These are phyloP conservation scores for Nothophaeocryptopus gaeumannii DNA, from an alignment of 2,329 filamentous ascomycete genomes.

Conservation along the genomic window DNA sequence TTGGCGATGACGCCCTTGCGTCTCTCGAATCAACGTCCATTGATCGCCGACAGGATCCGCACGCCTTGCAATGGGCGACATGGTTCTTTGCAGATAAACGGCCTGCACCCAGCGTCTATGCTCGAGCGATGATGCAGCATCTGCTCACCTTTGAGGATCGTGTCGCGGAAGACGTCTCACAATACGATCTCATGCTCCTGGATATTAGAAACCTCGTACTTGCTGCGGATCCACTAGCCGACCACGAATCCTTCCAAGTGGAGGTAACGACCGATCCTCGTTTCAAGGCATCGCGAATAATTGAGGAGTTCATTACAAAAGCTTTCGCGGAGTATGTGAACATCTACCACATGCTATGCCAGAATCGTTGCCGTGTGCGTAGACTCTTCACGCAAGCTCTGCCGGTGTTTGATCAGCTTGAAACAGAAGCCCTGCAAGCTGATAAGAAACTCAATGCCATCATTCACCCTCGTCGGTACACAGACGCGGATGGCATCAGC, in stretches of 20 bases:
- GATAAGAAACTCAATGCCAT: constrained; percentile 18
- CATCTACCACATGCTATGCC: constrained; percentile 76
- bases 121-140: constrained; percentile 58
- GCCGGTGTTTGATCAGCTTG: constrained; percentile 77
- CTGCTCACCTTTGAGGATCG: constrained; percentile 68
- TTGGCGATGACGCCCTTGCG: constrained; percentile 71
- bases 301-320: constrained; percentile 65
- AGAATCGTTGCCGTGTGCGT: constrained; percentile 87
- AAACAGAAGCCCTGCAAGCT: constrained; percentile 60
- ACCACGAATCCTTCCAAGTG: constrained; percentile 71
- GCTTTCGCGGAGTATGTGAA: constrained; percentile 68
- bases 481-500: not conserved
- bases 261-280: constrained; percentile 72
- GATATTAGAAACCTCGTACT: constrained; percentile 77
- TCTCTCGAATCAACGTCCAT: constrained; percentile 29
- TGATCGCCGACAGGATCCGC: constrained; percentile 23
- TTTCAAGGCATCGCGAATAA: constrained; percentile 67
- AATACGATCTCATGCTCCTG: constrained; percentile 71
- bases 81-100: constrained; percentile 63
- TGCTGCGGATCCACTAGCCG: constrained; percentile 67
- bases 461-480: not conserved
- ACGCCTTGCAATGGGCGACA: constrained; percentile 39
- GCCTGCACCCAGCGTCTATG: constrained; percentile 78
- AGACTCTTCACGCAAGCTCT: constrained; percentile 83
- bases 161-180: constrained; percentile 64